Conservation (phyloP, 192 early-diverging fungal genomes). For the Cladochytrium replicatum region DNA sequence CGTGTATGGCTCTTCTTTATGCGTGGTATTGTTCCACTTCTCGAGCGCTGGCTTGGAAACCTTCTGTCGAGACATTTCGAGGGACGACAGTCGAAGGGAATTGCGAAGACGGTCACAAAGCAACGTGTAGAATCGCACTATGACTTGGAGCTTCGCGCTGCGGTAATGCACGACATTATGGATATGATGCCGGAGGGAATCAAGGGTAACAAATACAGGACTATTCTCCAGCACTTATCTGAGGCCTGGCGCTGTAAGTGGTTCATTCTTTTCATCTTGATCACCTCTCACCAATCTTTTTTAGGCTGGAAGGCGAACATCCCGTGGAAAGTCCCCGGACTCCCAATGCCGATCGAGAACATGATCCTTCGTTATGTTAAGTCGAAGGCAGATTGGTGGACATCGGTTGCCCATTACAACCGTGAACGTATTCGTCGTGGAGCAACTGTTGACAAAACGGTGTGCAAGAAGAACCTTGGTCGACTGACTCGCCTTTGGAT, state of each 20-base stretch:
- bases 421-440: slow-evolving; percentile 97
- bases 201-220: slow-evolving; percentile 90
- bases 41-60: slow-evolving; percentile 98
- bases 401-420: slow-evolving; percentile 94
- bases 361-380: slow-evolving; percentile 99
- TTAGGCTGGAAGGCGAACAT: slow-evolving; percentile 95
- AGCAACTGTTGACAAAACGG: slow-evolving; percentile 98
- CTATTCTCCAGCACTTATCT: slow-evolving; percentile 89
- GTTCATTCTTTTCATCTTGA: neutral
- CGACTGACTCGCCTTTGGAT: slow-evolving; percentile 96
- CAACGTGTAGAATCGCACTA: slow-evolving; percentile 98
- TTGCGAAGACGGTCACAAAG: slow-evolving; percentile 97
- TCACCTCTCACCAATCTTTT: slow-evolving; percentile 1
- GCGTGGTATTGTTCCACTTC: slow-evolving; percentile 92
- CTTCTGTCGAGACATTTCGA: slow-evolving; percentile 98
- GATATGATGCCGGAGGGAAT: slow-evolving; percentile 99
- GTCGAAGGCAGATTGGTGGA: slow-evolving; percentile 99
- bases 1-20: slow-evolving; percentile 99
- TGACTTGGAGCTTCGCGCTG: slow-evolving; percentile 94
- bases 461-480: slow-evolving; percentile 95
- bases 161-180: slow-evolving; percentile 97
- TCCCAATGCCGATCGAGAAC: slow-evolving; percentile 96
- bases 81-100: slow-evolving; percentile 91
- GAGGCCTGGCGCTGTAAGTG: slow-evolving; percentile 79
- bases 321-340: slow-evolving; percentile 97